Conservation (phyloP, 2,329 filamentous ascomycete genomes). For the Aureobasidium sp. region DNA sequence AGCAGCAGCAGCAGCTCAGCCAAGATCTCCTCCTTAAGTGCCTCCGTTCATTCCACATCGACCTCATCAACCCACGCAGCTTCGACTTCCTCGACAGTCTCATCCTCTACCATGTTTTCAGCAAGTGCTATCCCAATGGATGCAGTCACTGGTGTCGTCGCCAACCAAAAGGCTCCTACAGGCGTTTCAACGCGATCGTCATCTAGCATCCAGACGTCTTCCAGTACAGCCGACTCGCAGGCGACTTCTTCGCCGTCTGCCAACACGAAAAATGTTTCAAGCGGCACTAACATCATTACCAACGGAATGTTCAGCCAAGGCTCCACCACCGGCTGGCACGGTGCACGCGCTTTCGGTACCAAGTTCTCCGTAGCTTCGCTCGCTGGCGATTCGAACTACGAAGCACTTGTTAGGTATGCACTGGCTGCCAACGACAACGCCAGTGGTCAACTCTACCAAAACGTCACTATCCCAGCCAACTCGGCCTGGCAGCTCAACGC, state of each 20-base stretch:
- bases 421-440: constrained; percentile 2
- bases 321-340: constrained; percentile 2
- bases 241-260: background rate
- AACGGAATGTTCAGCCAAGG: constrained; percentile 5
- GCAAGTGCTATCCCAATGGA: background rate
- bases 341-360: background rate
- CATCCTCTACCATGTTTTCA: background rate
- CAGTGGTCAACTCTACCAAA: constrained; percentile 4
- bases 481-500: background rate
- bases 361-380: constrained; percentile 9
- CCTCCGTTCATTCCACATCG: background rate
- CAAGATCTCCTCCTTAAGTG: background rate
- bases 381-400: constrained; percentile 7
- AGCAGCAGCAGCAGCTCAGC: background rate
- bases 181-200: background rate
- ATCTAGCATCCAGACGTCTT: background rate
- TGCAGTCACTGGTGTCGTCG: background rate
- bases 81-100: background rate
- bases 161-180: constrained; percentile 1
- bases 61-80: background rate
- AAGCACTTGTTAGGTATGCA: constrained; percentile 9
- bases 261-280: background rate
- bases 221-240: background rate
- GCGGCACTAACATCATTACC: background rate
- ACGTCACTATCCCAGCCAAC: constrained; percentile 10